Percentiles rank a stretch among this genome's conserved stretches.
Evolutionary conservation across 768 basidiomycete species (phyloP).

Genomic region (Russula sp.): DNA sequence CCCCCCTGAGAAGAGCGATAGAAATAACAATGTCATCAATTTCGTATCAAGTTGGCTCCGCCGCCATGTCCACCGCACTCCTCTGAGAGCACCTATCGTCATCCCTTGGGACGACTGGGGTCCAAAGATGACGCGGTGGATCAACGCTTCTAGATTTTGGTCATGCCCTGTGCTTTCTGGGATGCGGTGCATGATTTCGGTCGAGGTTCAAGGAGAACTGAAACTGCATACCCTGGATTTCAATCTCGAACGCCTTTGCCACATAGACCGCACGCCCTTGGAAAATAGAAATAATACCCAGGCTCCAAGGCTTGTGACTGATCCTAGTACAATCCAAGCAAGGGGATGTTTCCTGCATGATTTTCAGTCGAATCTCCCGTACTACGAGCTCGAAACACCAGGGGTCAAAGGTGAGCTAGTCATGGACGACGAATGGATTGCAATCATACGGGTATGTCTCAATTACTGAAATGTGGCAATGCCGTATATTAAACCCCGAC

Average conservation of each 20-base stretch:
- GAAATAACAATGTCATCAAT: background rate
- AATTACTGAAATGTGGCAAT: background rate
- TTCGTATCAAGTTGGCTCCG: background rate
- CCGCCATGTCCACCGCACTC: background rate
- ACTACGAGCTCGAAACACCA: slow-evolving; percentile 1
- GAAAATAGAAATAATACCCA: background rate
- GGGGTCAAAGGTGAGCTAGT: background rate
- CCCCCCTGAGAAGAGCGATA: background rate
- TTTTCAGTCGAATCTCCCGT: slow-evolving; percentile 6
- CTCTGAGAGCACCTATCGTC: background rate
- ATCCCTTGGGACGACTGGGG: slow-evolving; percentile 13
- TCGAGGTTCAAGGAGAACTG: background rate
- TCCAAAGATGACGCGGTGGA: slow-evolving; percentile 5
- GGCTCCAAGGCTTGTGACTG: background rate
- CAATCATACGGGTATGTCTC: slow-evolving; percentile 7
- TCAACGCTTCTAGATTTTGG: background rate
- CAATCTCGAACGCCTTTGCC: background rate
- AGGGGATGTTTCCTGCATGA: slow-evolving; percentile 1
- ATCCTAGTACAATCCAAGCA: background rate
- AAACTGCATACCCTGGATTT: slow-evolving; percentile 9
- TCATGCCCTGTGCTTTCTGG: background rate
- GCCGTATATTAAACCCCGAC: background rate
- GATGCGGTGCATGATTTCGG: slow-evolving; percentile 6
- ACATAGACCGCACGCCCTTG: background rate
- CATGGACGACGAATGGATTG: slow-evolving; percentile 14